A percentile compares a stretch with the other conserved stretches of the same genome.
Conservation (phyloP, 805 yeast genomes). For the Ogataea trehaloabstinens region DNA sequence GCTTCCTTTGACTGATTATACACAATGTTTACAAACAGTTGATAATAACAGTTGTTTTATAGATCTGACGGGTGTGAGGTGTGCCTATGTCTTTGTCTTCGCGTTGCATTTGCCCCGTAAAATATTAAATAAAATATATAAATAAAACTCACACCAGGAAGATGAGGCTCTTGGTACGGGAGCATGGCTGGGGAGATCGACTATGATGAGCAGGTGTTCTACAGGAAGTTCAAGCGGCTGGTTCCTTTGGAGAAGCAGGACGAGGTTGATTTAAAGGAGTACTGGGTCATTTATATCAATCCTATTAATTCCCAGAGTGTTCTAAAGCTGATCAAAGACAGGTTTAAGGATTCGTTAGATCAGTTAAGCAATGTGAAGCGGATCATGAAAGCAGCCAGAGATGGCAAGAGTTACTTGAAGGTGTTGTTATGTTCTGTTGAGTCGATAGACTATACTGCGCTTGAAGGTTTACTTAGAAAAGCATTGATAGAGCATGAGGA, state of each 20-base stretch:
- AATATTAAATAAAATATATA: no score
- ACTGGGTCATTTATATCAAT: slow-evolving; percentile 43
- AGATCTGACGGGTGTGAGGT: no score
- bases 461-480: slow-evolving; percentile 24
- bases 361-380: slow-evolving; percentile 51
- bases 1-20: no score
- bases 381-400: slow-evolving; percentile 30
- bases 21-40: no score
- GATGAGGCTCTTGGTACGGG: no score
- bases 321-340: slow-evolving; percentile 24
- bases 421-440: slow-evolving; percentile 32
- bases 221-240: slow-evolving; percentile 40
- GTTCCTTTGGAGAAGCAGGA: slow-evolving; percentile 27
- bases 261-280: slow-evolving; percentile 32
- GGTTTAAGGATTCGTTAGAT: slow-evolving; percentile 26
- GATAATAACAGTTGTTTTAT: no score
- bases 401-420: slow-evolving; percentile 8
- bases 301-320: slow-evolving; percentile 34
- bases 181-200: no score
- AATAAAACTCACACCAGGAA: no score
- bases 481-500: slow-evolving; percentile 10
- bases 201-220: slow-evolving; percentile 38
- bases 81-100: no score
- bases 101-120: no score
- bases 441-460: slow-evolving; percentile 38